Base-by-base conservation (phyloP, 768 basidiomycete genomes). In the Panellus pusillus region DNA sequence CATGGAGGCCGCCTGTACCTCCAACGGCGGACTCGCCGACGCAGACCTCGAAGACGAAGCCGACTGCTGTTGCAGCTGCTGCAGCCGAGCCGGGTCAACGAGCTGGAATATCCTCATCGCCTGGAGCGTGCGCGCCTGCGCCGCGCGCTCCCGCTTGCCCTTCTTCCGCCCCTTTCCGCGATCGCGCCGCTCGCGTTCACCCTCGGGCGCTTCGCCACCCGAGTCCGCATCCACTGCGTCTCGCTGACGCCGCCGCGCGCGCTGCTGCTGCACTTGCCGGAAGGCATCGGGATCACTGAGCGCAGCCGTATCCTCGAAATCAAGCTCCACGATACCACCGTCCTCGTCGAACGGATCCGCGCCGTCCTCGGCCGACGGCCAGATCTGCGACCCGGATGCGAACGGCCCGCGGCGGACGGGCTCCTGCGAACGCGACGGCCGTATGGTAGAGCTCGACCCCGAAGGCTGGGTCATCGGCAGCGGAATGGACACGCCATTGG, bases 261-360 rank as follows among this genome's bases (percentile, higher is more conserved):
- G 60, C 54, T 64, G 57, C 49, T 61, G 61, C 49, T 55, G 52
- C 54, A 68, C 75, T 62, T 68, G 68, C 28, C 69, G 68, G 61
- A 87, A 88, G 9, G 79, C 77, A 44, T 77, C 78, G 2, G 82
- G 80, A 59, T 90, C 83, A 64, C 86, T 88, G 62, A 91, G 66
- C 18, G 85, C 82, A 52, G 86, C 84, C 39, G 79, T 90, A 50
- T 90, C 89, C 6, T 77, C 77, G 62, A 88, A 91, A 65, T 87
- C 86, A 46, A 91, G 80, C 66, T 90, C 89, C 9, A 90, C 78
- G 20, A 91, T 80, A 50, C 87, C 87, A 4, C 74, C 75, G 6
- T 79, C 80, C n/a, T 75, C 74, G 9, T 64, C 64, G 3, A 70
- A 72, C 36, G 70, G 71, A 7, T 64, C 47, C 52, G 64, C 55